Evolutionary conservation across 257 asterid genomes (phyloP).

Genomic region (Coffea eugenioides): DNA sequence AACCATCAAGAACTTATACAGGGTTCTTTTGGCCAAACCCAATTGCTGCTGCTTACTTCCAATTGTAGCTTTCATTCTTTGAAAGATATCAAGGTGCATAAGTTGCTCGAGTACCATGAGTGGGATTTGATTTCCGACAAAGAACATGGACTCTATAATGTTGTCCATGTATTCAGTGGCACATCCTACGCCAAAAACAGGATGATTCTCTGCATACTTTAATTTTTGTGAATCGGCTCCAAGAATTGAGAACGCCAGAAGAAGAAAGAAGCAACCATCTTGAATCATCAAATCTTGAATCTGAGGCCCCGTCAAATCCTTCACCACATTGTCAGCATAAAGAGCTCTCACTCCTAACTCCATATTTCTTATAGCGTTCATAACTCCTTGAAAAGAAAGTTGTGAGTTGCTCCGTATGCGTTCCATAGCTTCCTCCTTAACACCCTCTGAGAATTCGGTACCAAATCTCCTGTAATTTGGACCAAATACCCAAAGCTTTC

Average conservation of each 20-base stretch:
- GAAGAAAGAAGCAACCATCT: slow-evolving; percentile 20
- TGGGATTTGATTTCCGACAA: too few relatives aligned
- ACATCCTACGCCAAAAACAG: neutral
- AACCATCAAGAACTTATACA: neutral
- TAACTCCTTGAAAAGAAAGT: neutral
- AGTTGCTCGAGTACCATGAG: neutral
- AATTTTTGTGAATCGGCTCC: neutral
- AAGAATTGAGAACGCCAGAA: neutral
- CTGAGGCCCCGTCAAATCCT: neutral
- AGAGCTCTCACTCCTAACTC: slow-evolving; percentile 1
- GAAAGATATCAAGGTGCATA: too few relatives aligned
- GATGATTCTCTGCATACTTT: neutral
- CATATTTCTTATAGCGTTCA: neutral
- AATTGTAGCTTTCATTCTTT: too few relatives aligned
- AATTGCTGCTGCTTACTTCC: too few relatives aligned
- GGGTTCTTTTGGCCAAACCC: neutral
- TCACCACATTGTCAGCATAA: neutral
- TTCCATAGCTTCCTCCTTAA: neutral
- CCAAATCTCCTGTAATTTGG: neutral
- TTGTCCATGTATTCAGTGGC: too few relatives aligned
- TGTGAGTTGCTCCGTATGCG: neutral
- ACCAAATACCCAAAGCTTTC: neutral
- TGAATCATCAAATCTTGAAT: neutral
- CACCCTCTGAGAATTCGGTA: neutral
- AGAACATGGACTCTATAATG: too few relatives aligned